Conservation (phyloP, 495 filamentous ascomycete genomes). For the Aspergillus wentii region DNA sequence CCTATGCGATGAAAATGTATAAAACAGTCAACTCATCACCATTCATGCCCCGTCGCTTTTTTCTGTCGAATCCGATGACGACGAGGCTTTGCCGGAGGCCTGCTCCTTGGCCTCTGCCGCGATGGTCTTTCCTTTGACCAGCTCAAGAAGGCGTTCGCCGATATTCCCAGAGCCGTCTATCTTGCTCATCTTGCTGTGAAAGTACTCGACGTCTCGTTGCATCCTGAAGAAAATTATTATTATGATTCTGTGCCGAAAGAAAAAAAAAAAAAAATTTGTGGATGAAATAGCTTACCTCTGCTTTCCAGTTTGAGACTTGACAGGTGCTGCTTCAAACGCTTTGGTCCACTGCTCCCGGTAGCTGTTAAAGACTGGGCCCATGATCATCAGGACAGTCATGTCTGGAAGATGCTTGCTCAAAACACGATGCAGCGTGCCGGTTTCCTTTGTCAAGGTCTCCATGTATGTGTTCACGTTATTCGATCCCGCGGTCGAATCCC, state of each 20-base stretch:
- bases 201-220: constrained; percentile 71
- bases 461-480: constrained; percentile 66
- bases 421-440: constrained; percentile 79
- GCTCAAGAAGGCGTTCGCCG: constrained; percentile 58
- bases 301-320: constrained; percentile 63
- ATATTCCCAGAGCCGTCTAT: constrained; percentile 76
- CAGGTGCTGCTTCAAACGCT: constrained; percentile 62
- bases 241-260: not conserved
- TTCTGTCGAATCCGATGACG: not conserved
- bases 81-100: too few relatives aligned
- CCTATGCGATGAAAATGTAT: too few relatives aligned
- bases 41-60: too few relatives aligned
- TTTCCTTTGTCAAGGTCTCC: constrained; percentile 88
- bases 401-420: constrained; percentile 81
- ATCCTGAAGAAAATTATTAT: constrained; percentile 52
- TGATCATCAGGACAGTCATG: constrained; percentile 75
- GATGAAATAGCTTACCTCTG: constrained; percentile 65
- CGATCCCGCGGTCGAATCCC: constrained; percentile 49
- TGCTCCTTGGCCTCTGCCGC: constrained; percentile 9
- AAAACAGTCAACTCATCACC: too few relatives aligned
- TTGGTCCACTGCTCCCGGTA: constrained; percentile 81
- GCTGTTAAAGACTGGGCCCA: constrained; percentile 81
- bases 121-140: constrained; percentile 59
- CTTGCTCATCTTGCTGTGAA: constrained; percentile 67
- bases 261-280: too few relatives aligned